Conservation (phyloP, 2,329 filamentous ascomycete genomes). For the Penicillium polonicum region DNA sequence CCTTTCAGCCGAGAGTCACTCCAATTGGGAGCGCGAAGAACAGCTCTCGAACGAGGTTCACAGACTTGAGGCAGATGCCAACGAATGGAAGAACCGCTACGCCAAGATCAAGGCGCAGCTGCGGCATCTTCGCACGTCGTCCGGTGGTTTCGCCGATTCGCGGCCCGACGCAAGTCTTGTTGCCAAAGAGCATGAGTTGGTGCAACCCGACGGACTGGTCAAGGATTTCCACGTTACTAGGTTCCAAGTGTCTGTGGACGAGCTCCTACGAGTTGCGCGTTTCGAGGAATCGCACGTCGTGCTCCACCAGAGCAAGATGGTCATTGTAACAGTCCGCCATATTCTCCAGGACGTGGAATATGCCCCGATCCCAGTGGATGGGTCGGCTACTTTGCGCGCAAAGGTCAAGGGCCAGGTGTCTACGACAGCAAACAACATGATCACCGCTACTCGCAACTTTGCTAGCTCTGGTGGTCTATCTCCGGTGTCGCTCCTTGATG, state of each 20-base stretch:
- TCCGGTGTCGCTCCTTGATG: conserved; percentile 89
- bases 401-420: conserved; percentile 81
- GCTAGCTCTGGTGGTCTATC: conserved; percentile 77
- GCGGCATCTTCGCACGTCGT: conserved; percentile 75
- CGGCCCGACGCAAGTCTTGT: conserved; percentile 46
- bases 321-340: conserved; percentile 76
- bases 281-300: conserved; percentile 70
- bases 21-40: conserved; percentile 78
- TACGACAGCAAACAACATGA: conserved; percentile 91
- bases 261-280: conserved; percentile 76
- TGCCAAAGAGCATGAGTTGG: conserved; percentile 70
- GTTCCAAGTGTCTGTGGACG: conserved; percentile 92
- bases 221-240: conserved; percentile 91
- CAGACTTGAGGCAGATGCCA: conserved; percentile 75
- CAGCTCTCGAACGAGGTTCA: conserved; percentile 73
- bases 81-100: conserved; percentile 88
- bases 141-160: conserved; percentile 63
- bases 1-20: conserved; percentile 75
- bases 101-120: conserved; percentile 84
- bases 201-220: conserved; percentile 71
- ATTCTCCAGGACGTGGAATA: conserved; percentile 76
- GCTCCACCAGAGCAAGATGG: conserved; percentile 81
- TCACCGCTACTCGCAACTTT: conserved; percentile 92
- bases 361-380: conserved; percentile 58
- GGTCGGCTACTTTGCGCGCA: conserved; percentile 58